Percentiles rank a stretch among this genome's conserved stretches.
Conservation (phyloP, 2,329 filamentous ascomycete genomes). For the Anthostomella pinea region DNA sequence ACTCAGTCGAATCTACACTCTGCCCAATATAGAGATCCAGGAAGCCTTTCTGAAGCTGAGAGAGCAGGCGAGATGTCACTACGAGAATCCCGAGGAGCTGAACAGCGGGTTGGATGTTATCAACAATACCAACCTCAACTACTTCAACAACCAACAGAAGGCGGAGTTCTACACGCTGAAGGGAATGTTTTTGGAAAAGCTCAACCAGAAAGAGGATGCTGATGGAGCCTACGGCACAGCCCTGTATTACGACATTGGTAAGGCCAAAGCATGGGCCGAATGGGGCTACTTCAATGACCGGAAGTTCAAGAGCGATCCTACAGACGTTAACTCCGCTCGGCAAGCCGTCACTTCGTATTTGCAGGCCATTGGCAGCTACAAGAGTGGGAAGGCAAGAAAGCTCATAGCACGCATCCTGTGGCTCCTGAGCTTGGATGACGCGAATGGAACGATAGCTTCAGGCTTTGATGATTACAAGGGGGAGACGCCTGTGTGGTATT, state of each 20-base stretch:
- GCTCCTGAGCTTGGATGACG: conserved; percentile 90
- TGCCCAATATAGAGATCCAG: conserved; percentile 99
- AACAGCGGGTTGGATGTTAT: conserved; percentile 95
- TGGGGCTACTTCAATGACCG: conserved; percentile 99
- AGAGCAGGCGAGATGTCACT: conserved; percentile 99
- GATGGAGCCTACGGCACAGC: conserved; percentile 94
- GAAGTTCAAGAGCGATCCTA: conserved; percentile 87
- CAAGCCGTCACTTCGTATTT: conserved; percentile 95
- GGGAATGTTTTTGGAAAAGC: conserved; percentile 97
- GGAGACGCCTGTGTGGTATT: conserved; percentile 97
- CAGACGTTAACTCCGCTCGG: conserved; percentile 77
- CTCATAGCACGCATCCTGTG: conserved; percentile 90
- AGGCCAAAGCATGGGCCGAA: conserved; percentile 97
- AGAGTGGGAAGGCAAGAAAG: conserved; percentile 94
- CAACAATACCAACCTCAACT: conserved; percentile 98
- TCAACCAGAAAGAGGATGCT: conserved; percentile 85
- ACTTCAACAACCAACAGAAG: conserved; percentile 94
- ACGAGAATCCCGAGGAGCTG: conserved; percentile 90
- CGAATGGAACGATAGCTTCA: conserved; percentile 75
- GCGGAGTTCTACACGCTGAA: conserved; percentile 99
- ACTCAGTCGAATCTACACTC: conserved; percentile 93
- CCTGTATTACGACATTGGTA: conserved; percentile 89
- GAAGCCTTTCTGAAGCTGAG: conserved; percentile 96
- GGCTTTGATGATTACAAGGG: conserved; percentile 97
- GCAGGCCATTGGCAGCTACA: conserved; percentile 93